phyloP scores from a whole-genome alignment of 768 basidiomycete genomes.

The Psilocybe azurescens region DNA sequence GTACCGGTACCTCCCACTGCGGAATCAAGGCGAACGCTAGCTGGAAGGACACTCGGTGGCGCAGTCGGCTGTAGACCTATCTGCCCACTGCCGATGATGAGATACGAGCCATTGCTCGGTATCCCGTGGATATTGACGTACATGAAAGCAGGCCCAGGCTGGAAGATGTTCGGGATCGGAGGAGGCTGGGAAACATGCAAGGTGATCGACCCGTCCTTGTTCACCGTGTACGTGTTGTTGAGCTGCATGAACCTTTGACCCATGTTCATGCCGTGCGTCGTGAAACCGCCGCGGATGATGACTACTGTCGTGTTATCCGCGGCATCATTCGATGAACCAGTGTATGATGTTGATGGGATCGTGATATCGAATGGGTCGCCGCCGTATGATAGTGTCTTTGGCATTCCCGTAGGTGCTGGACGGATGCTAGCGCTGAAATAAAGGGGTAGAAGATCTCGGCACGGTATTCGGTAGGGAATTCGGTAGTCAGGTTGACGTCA shows the following conservation, averaged over 20 bases:
- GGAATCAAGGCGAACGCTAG: conserved; percentile 44
- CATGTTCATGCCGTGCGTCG: conserved; percentile 88
- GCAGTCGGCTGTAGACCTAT: conserved; percentile 71
- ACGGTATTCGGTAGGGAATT: conserved; percentile 77
- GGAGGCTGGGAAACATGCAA: conserved; percentile 83
- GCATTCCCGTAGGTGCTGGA: conserved; percentile 72
- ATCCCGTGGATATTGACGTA: conserved; percentile 86
- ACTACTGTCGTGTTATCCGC: conserved; percentile 76
- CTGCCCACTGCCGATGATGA: conserved; percentile 79
- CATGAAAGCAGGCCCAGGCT: conserved; percentile 84
- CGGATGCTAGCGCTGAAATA: conserved; percentile 76
- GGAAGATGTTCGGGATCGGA: conserved; percentile 82
- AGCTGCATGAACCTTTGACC: conserved; percentile 82
- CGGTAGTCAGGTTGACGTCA: conserved; percentile 65
- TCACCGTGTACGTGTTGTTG: conserved; percentile 82
- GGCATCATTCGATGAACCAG: conserved; percentile 69
- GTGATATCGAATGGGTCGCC: conserved; percentile 81
- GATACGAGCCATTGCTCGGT: conserved; percentile 75
- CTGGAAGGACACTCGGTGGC: conserved; percentile 49
- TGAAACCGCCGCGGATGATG: conserved; percentile 80
- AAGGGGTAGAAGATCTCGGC: conserved; percentile 87
- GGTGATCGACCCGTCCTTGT: conserved; percentile 74
- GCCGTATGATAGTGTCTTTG: conserved; percentile 78
- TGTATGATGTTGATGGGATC: conserved; percentile 69
- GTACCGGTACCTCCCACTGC: not conserved